Percentiles rank a stretch among this genome's conserved stretches.
Evolutionary conservation across 495 filamentous ascomycete genomes (phyloP).

Genomic region (Aspergillus wentii): DNA sequence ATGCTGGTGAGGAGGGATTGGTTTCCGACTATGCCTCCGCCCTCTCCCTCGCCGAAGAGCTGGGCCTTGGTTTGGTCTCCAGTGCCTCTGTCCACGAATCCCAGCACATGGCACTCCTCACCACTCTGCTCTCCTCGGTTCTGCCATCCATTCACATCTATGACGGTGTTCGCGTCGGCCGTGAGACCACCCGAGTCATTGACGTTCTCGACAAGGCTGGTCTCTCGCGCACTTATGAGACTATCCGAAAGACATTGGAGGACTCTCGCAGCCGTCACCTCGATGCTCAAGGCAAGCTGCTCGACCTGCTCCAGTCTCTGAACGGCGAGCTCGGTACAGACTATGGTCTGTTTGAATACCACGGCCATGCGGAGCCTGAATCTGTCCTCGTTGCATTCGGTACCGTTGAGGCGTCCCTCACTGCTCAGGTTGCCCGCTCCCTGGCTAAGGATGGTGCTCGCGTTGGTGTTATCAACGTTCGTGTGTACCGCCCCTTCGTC

Average conservation of each 20-base stretch:
- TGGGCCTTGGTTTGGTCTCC: conserved; percentile 79
- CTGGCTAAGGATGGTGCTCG: conserved; percentile 65
- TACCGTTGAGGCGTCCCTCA: conserved; percentile 80
- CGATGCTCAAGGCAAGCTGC: conserved; percentile 67
- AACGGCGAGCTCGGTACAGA: conserved; percentile 92
- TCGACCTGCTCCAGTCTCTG: conserved; percentile 70
- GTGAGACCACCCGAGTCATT: conserved; percentile 81
- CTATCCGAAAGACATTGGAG: conserved; percentile 56
- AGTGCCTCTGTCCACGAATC: conserved; percentile 83
- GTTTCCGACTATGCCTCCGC: conserved; percentile 84
- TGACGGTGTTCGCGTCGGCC: conserved; percentile 80
- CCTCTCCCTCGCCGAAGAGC: conserved; percentile 79
- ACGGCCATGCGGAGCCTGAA: conserved; percentile 72
- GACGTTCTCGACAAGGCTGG: conserved; percentile 74
- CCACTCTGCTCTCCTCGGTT: conserved; percentile 74
- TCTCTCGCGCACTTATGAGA: conserved; percentile 65
- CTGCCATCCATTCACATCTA: conserved; percentile 88
- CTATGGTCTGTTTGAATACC: conserved; percentile 90
- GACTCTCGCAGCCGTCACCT: conserved; percentile 62
- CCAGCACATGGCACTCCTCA: conserved; percentile 92
- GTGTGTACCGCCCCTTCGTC: conserved; percentile 89
- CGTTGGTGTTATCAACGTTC: conserved; percentile 84
- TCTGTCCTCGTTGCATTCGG: conserved; percentile 88
- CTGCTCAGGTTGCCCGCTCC: conserved; percentile 72
- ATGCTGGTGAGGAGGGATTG: conserved; percentile 65